Percentiles rank a stretch among this genome's conserved stretches.
These are phyloP conservation scores for Citrus mangshanensis DNA, from an alignment of 345 rosid genomes.

Conservation along the genomic window DNA sequence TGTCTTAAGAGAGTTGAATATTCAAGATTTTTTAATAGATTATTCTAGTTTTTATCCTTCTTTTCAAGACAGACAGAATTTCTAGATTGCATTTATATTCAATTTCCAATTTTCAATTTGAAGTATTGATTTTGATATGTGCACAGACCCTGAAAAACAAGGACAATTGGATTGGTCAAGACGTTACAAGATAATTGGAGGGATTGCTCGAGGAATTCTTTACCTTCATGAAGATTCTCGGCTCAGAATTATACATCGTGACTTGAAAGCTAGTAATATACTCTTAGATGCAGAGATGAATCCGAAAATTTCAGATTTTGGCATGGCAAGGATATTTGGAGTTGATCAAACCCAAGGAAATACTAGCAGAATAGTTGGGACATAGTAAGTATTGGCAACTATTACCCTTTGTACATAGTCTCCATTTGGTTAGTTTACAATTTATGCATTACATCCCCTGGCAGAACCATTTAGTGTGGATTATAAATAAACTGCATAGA, in stretches of 20 bases:
- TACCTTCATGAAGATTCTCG: constrained; percentile 56
- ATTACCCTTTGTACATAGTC: not conserved
- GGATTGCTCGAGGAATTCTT: constrained; percentile 54
- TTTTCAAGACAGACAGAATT: not conserved
- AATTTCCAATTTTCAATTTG: not conserved
- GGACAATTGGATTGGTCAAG: constrained; percentile 42
- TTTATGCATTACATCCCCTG: not conserved
- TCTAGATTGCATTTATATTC: not conserved
- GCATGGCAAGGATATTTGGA: constrained; percentile 39
- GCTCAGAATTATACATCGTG: constrained; percentile 48
- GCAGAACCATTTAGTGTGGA: not conserved
- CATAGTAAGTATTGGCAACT: constrained; percentile 24
- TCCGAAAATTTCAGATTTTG: constrained; percentile 43
- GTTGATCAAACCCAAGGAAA: constrained; percentile 34
- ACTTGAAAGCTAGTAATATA: constrained; percentile 41
- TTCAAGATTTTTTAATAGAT: not conserved
- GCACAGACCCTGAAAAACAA: constrained; percentile 27
- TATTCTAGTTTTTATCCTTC: no score
- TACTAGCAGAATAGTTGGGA: constrained; percentile 35
- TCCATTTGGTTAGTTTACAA: not conserved
- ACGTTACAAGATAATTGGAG: constrained; percentile 44
- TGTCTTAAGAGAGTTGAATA: not conserved
- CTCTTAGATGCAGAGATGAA: constrained; percentile 28
- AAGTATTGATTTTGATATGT: not conserved
- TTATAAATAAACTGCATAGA: not conserved